Percentiles rank a stretch among this genome's conserved stretches.
Evolutionary conservation across 331 rosid species (phyloP).

Genomic region (Rosa hybrid): DNA sequence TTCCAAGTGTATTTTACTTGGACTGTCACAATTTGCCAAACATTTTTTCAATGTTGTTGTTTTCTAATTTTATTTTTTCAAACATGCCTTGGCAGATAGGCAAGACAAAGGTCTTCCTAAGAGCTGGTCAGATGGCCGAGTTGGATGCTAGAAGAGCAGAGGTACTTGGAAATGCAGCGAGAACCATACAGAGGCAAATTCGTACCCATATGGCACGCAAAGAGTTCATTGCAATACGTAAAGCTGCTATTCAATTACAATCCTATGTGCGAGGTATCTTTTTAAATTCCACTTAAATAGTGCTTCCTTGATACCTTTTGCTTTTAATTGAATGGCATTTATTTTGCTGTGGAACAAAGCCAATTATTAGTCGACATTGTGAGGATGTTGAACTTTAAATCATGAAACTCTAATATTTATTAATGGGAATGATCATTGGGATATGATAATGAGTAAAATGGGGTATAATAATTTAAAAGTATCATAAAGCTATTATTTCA

Average conservation of each 20-base stretch:
- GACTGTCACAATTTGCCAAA: neutral
- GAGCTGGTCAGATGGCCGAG: constrained; percentile 99
- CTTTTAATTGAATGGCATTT: neutral
- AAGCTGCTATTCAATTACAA: constrained; percentile 81
- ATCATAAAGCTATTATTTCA: neutral
- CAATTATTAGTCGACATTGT: neutral
- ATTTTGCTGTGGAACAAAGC: neutral
- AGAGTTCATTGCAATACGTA: constrained; percentile 71
- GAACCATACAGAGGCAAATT: constrained; percentile 87
- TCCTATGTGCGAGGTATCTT: constrained; percentile 82
- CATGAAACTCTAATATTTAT: constrained; percentile 9
- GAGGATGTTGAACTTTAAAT: constrained; percentile 8
- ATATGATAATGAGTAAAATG: neutral
- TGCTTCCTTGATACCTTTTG: constrained; percentile 7
- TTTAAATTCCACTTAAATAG: constrained; percentile 23
- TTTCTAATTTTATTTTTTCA: constrained; percentile 28
- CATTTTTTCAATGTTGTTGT: constrained; percentile 3
- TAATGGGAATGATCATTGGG: neutral
- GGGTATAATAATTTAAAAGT: neutral
- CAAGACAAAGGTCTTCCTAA: constrained; percentile 81
- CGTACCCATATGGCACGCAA: constrained; percentile 88
- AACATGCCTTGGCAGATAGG: constrained; percentile 78
- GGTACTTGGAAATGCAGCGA: constrained; percentile 94
- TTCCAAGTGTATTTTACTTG: neutral
- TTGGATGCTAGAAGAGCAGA: constrained; percentile 96